phyloP scores from a whole-genome alignment of 148 eudicot genomes.

The Heliamphora exappendiculata region DNA sequence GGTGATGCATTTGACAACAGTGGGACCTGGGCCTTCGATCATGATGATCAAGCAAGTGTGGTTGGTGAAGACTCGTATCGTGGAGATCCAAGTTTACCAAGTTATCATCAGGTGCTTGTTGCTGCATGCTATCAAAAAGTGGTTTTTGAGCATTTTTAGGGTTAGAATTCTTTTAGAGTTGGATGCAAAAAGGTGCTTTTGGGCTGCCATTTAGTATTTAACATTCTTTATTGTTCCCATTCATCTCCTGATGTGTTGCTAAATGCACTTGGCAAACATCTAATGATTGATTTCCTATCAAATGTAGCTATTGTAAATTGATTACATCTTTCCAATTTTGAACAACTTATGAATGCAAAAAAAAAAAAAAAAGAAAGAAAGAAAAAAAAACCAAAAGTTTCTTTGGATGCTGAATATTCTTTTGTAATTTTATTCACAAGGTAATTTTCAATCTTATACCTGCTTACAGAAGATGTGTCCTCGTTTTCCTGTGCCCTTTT shows the following conservation, averaged over 20 bases:
- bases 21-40: constrained; percentile 49
- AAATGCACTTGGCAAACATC: background rate
- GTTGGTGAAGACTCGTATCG: constrained; percentile 34
- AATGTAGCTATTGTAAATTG: background rate
- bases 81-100: constrained; percentile 35
- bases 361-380: too few relatives aligned
- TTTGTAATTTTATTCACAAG: background rate
- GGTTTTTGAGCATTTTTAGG: background rate
- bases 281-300: background rate
- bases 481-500: background rate
- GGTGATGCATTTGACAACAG: constrained; percentile 34
- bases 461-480: background rate
- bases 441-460: background rate
- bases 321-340: background rate
- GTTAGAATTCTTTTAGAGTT: background rate
- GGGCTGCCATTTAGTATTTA: background rate
- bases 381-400: background rate
- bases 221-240: background rate
- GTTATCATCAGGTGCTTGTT: constrained; percentile 42
- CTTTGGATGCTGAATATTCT: background rate
- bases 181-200: background rate
- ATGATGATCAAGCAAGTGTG: constrained; percentile 49
- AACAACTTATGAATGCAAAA: background rate
- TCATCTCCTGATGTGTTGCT: background rate
- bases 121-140: background rate